A percentile compares a stretch with the other conserved stretches of the same genome.
phyloP scores from a whole-genome alignment of 2,329 filamentous ascomycete genomes.

The Monilinia polystroma region DNA sequence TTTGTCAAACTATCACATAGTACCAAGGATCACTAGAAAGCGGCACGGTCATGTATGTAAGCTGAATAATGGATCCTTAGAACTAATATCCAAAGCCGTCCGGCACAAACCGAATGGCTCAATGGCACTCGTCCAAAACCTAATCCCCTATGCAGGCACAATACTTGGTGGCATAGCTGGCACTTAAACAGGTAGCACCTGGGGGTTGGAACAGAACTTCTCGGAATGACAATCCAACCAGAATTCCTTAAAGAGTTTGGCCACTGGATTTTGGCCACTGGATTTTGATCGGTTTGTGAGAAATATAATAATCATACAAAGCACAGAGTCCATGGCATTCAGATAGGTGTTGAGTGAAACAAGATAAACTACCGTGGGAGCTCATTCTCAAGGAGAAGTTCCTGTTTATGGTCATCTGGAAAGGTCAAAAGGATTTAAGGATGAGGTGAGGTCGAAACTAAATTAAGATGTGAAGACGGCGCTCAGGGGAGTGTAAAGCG shows the following conservation, averaged over 20 bases:
- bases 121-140: not conserved
- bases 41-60: constrained; percentile 6
- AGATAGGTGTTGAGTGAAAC: not conserved
- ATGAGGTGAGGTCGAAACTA: not conserved
- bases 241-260: not conserved
- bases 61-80: constrained; percentile 9
- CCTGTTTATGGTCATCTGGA: not conserved
- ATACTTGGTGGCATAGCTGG: not conserved
- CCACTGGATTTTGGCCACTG: not conserved
- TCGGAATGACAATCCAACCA: not conserved
- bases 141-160: not conserved
- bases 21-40: not conserved
- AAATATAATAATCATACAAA: not conserved
- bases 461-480: not conserved
- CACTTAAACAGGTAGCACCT: not conserved
- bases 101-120: not conserved
- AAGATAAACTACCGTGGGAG: not conserved
- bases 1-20: not conserved
- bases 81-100: not conserved
- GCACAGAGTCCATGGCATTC: not conserved
- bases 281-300: not conserved
- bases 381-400: not conserved
- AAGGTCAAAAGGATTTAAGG: not conserved
- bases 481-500: not conserved
- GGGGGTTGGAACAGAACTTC: not conserved